Evolutionary conservation across 2,329 filamentous ascomycete species (phyloP).

Genomic region (Ophiostoma montium): DNA sequence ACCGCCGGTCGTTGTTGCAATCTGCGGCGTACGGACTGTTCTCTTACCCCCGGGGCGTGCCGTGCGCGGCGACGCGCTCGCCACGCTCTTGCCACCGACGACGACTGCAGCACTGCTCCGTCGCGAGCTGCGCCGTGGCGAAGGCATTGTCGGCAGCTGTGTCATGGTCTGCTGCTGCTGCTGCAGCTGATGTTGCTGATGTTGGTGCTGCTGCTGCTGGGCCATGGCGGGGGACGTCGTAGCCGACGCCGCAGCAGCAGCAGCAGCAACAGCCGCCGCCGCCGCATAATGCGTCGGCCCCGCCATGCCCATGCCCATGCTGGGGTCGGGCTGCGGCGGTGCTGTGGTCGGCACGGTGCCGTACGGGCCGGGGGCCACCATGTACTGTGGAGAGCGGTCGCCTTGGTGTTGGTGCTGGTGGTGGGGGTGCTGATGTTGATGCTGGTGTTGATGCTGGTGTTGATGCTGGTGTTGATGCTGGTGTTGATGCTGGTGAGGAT

Average conservation of each 20-base stretch:
- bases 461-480: constrained; percentile 3
- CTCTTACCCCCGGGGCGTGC: neutral
- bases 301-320: constrained; percentile 6
- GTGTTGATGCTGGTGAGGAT: constrained; percentile 1
- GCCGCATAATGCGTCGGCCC: neutral
- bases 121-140: neutral
- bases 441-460: constrained; percentile 1
- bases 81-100: too few relatives aligned
- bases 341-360: neutral
- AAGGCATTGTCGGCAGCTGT: neutral
- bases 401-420: neutral
- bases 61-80: neutral
- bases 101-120: neutral
- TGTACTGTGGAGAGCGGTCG: neutral
- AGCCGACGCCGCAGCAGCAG: neutral
- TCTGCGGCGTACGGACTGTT: neutral
- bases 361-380: neutral
- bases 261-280: too few relatives aligned
- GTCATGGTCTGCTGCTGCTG: neutral
- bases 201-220: neutral
- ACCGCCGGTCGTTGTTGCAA: too few relatives aligned
- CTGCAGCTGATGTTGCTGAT: neutral
- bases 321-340: constrained; percentile 12
- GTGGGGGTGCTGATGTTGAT: neutral
- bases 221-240: neutral